A percentile compares a stretch with the other conserved stretches of the same genome.
Evolutionary conservation across 305 asterid species (phyloP).

Genomic region (Solanum aculeatissimum): DNA sequence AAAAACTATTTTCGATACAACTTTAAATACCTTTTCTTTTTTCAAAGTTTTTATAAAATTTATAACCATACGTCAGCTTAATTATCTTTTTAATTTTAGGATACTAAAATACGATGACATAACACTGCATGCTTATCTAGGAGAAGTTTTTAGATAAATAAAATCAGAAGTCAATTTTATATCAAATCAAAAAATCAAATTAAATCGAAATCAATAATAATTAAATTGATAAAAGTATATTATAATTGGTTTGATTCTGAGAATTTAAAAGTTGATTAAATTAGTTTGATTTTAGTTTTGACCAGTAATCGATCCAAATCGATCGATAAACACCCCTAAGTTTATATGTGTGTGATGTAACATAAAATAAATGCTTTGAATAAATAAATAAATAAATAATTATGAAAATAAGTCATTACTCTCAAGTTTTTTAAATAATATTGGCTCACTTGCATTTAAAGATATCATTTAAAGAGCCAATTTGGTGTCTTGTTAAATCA

Average conservation of each 20-base stretch:
- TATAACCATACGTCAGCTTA: not conserved
- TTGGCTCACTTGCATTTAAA: not conserved
- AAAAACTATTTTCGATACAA: not conserved
- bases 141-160: not conserved
- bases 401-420: not conserved
- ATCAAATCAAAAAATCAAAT: too few species aligned
- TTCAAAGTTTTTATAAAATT: not conserved
- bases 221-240: too few species aligned
- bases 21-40: not conserved
- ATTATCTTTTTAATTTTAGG: not conserved
- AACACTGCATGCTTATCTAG: not conserved
- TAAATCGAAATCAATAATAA: too few species aligned
- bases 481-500: too few species aligned
- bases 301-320: too few species aligned
- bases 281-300: too few species aligned
- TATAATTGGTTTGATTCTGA: too few species aligned
- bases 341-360: not conserved
- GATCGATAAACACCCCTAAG: too few species aligned
- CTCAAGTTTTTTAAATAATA: not conserved
- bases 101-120: not conserved
- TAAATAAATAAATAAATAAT: not conserved
- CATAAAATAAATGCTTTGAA: not conserved
- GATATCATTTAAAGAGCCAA: too few species aligned
- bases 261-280: too few species aligned
- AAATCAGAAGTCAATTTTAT: not conserved